phyloP scores from a whole-genome alignment of 768 basidiomycete species.

The Pluteus cervinus region DNA sequence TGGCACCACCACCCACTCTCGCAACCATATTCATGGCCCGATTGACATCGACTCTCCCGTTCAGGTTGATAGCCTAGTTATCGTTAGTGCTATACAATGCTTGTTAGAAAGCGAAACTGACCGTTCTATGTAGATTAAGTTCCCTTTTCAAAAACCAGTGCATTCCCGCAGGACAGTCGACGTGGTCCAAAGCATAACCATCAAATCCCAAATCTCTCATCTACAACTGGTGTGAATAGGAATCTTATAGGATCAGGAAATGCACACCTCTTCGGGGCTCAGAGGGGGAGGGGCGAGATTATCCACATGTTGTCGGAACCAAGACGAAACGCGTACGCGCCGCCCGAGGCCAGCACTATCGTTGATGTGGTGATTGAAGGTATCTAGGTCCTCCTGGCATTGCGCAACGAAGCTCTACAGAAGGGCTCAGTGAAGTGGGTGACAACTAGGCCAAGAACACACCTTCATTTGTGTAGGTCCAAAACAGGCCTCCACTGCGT shows the following conservation, averaged over 20 bases:
- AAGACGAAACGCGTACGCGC: conserved; percentile 54
- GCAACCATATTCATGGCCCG: conserved; percentile 58
- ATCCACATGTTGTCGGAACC: conserved; percentile 48
- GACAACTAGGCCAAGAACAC: conserved; percentile 10
- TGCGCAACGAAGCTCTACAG: conserved; percentile 80
- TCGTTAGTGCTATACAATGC: conserved; percentile 4
- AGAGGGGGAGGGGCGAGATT: conserved; percentile 46
- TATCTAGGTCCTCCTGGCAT: conserved; percentile 73
- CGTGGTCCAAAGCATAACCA: conserved; percentile 76
- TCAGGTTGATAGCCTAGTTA: conserved; percentile 55
- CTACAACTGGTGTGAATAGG: conserved; percentile 26
- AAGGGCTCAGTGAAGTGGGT: not conserved
- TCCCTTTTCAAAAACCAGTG: conserved; percentile 62
- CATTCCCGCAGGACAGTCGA: conserved; percentile 73
- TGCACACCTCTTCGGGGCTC: conserved; percentile 49
- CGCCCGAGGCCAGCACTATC: conserved; percentile 53
- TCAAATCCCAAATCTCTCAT: conserved; percentile 63
- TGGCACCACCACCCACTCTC: conserved; percentile 46
- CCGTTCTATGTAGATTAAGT: conserved; percentile 66
- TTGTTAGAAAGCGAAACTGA: too few species aligned
- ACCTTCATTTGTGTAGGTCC: conserved; percentile 58
- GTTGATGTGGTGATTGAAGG: conserved; percentile 62
- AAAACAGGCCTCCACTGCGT: conserved; percentile 74
- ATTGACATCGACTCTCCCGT: conserved; percentile 43
- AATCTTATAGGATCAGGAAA: not conserved